Base-by-base conservation (phyloP, 257 asterid species). In the Catharanthus roseus region DNA sequence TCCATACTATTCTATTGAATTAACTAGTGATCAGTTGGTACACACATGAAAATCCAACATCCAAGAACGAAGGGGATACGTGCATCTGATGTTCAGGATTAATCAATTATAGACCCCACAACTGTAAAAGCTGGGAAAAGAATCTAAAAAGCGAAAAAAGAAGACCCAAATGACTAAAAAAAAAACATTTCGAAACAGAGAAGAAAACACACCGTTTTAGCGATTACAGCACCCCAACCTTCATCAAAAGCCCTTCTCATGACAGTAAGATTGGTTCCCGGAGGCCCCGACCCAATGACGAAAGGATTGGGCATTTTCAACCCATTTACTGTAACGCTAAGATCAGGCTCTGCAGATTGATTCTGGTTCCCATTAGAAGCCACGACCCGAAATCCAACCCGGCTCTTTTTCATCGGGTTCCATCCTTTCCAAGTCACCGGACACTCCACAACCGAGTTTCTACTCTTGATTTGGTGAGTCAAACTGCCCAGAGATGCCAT, bases 151-250 rank as follows among this genome's bases (percentile, higher is more conserved):
- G 28, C 6, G 19, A 57, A 23, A 6, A 28, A 2, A 33, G 11
- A 61, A 67, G 24, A 24, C 1, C 28, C 21, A 41, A 71, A 58
- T 13, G 47, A 7, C 24, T 13, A 41, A n/a, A 13, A 8, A 38
- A 3, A 38, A 38, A 38, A 8, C 42, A 38, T 38, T 38, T 38
- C 5, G 42, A 38, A 38, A 62, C 19, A 44, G 12, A 15, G 41
- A 31, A 23, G 12, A 47, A 47, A 65, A 69, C 49, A 3, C 80
- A 93, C 98, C 88, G 98, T 93, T 84, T 93, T 93, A 68, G 97
- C 98, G 80, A 93, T 93, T 67, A 93, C 98, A 79, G 87, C 98
- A 45, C 98, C 98, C 97, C 98, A 93, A 0, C 97, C 97, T 82
- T 93, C 98, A 77, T 93, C 96, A 67, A 93, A 93, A 18, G 97